Evolutionary conservation across 1,284 basidiomycete genomes (phyloP).

Genomic region (Moesziomyces sp.): DNA sequence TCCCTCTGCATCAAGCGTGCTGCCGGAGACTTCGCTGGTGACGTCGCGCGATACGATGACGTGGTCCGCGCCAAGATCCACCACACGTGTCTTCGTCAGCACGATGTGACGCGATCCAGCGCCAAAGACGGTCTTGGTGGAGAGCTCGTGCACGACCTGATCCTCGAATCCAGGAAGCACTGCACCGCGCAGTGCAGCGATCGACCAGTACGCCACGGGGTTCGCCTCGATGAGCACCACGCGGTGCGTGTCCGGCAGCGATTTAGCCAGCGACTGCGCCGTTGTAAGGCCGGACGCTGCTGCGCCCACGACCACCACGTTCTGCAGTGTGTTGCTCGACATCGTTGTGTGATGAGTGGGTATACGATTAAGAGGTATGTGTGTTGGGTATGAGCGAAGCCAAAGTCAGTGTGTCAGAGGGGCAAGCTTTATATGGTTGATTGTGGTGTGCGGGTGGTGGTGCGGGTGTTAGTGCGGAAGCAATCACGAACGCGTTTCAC

Average conservation of each 20-base stretch:
- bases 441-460: too few species aligned
- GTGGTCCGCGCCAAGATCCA: constrained; percentile 15
- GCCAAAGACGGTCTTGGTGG: constrained; percentile 19
- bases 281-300: constrained; percentile 30
- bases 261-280: constrained; percentile 64
- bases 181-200: constrained; percentile 68
- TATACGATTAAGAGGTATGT: background rate
- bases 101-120: constrained; percentile 26
- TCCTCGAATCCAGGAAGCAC: constrained; percentile 68
- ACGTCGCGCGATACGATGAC: constrained; percentile 28
- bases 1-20: background rate
- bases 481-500: too few species aligned
- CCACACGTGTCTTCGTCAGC: constrained; percentile 13
- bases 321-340: constrained; percentile 12
- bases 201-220: constrained; percentile 67
- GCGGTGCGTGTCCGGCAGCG: constrained; percentile 67
- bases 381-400: too few species aligned
- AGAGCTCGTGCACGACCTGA: constrained; percentile 32
- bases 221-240: constrained; percentile 69
- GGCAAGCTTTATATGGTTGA: too few species aligned
- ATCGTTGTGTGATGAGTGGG: background rate
- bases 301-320: constrained; percentile 55
- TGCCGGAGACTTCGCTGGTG: constrained; percentile 1
- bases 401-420: too few species aligned
- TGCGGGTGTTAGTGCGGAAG: too few species aligned